Conservation (phyloP, 176 grass and related monocot species). For the Oryza meyeriana region DNA sequence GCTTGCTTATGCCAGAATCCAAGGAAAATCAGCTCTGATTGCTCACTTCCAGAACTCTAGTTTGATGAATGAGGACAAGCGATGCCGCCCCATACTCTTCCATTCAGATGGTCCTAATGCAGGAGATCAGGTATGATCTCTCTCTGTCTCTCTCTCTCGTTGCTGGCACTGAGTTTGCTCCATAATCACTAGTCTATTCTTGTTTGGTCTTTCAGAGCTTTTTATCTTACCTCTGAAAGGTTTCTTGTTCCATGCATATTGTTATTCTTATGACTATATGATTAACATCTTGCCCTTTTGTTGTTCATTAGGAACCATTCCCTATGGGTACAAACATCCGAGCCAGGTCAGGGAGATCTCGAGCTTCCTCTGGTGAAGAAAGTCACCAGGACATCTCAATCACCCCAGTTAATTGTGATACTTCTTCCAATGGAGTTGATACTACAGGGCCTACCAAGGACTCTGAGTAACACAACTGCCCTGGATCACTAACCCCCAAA, state of each 20-base stretch:
- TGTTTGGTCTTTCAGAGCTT: conserved; percentile 9
- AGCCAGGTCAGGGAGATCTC: conserved; percentile 70
- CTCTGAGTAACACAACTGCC: conserved; percentile 47
- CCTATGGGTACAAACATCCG: conserved; percentile 79
- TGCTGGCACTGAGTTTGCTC: not conserved
- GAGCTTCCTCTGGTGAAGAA: conserved; percentile 58
- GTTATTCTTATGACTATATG: not conserved
- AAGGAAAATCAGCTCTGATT: conserved; percentile 75
- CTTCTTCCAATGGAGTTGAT: conserved; percentile 39
- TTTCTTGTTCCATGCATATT: not conserved
- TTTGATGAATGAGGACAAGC: conserved; percentile 99
- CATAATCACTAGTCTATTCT: not conserved
- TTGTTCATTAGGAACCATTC: conserved; percentile 71
- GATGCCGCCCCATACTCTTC: conserved; percentile 94
- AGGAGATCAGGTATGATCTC: conserved; percentile 76
- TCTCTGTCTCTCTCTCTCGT: not conserved
- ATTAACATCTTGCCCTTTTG: not conserved
- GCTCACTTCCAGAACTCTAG: conserved; percentile 96
- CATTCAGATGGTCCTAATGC: conserved; percentile 95
- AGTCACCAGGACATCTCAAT: conserved; percentile 54
- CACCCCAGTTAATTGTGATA: conserved; percentile 32
- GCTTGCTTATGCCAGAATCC: conserved; percentile 96
- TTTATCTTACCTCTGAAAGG: not conserved
- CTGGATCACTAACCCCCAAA: conserved; percentile 44
- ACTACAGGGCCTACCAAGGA: conserved; percentile 50